Base-by-base conservation (phyloP, 1,139 yeast genomes). In the Zhuliangozyma parablackwelliae region DNA sequence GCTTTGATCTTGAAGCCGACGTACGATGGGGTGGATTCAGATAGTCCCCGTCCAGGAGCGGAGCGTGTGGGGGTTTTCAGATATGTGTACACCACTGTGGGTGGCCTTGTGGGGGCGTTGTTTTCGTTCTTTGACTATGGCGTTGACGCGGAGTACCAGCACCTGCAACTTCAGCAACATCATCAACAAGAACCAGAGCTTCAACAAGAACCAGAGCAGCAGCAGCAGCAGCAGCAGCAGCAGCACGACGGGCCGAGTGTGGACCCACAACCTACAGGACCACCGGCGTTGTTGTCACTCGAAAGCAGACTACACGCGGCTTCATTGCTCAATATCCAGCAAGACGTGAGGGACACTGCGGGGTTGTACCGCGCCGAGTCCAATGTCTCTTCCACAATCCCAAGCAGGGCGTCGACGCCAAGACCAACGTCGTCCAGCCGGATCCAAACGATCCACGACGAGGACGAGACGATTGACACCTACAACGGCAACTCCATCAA, bases 1-100 rank as follows among this genome's bases (percentile, higher is more conserved):
- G 85, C 82, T 0, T 57, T 84, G 33, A 76, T 81, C 28, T 62
- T 84, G 43, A 80, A 80, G 49, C 86, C 87, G 30, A 54, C 64
- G 8, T 69, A 58, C 42, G 61, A 56, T 32, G 65, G 61, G 10
- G 40, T 45, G 7, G 55, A 43, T 5, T 36, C 52, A 7, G 40
- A 51, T 2, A 45, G 49, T 32, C 51, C 56, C 1, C 37, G 36
- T 5, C 34, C 42, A 25, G 37, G 38, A 8, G 34, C 32, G 8
- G 36, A 49, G 12, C 42, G 39, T 8, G 37, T 33, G 2, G 54
- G 61, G 4, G 23, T 56, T 6, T 26, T 59, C 6, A 41, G 43
- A 12, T 40, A 50, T 1, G 29, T 54, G 1, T 50, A 51, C 6
- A 35, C 45, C 2, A 42, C 45, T 3, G 20, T 56, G 5, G 41